These are phyloP conservation scores for Rhynchospora breviuscula DNA, from an alignment of 176 grass and related monocot species.

Conservation along the genomic window DNA sequence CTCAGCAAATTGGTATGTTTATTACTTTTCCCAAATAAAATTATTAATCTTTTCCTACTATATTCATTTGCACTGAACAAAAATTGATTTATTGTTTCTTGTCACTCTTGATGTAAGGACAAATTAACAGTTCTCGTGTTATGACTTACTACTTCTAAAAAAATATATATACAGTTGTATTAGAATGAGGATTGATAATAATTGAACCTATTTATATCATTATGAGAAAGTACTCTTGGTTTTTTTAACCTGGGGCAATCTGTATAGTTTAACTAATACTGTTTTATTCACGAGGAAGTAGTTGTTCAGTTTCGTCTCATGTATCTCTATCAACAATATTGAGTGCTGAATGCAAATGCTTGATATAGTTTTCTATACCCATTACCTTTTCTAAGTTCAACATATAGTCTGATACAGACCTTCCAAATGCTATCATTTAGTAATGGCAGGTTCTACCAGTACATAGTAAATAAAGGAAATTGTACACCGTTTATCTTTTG, in stretches of 20 bases:
- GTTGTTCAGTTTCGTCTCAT: background rate
- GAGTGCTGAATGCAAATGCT: background rate
- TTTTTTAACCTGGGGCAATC: too few species aligned
- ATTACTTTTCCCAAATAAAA: background rate
- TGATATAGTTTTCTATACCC: background rate
- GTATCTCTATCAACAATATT: background rate
- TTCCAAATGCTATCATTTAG: background rate
- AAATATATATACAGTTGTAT: too few species aligned
- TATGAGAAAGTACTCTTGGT: too few species aligned
- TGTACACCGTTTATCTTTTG: background rate
- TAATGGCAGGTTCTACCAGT: background rate
- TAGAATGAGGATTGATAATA: too few species aligned
- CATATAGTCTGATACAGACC: background rate
- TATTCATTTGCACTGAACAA: background rate
- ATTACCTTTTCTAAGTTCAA: background rate
- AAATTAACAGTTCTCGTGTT: too few species aligned
- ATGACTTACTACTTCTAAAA: too few species aligned
- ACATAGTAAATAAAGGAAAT: too few species aligned
- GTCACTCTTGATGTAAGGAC: too few species aligned
- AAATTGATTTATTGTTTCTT: too few species aligned
- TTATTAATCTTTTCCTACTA: background rate
- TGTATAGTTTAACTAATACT: background rate
- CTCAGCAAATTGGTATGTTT: conserved; percentile 80
- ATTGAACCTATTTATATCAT: too few species aligned
- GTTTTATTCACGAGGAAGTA: background rate